These are phyloP conservation scores for Eucalyptus pumila DNA, from an alignment of 345 rosid genomes.

Conservation along the genomic window DNA sequence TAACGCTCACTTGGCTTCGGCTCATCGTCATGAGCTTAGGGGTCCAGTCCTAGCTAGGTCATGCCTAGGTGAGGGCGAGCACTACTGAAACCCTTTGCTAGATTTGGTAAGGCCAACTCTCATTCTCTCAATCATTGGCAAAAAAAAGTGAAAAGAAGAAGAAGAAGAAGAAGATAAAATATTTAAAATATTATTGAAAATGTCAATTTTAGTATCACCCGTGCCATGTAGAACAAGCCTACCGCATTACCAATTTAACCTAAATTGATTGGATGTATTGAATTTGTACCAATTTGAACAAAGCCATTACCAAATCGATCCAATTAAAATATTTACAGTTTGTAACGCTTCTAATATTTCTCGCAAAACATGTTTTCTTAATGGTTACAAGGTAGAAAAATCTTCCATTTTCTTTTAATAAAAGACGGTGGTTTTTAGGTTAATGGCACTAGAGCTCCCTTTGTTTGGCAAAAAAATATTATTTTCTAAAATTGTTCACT, in stretches of 20 bases:
- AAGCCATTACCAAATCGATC: rapidly evolving
- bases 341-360: neutral
- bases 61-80: neutral
- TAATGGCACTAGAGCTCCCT: rapidly evolving
- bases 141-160: no score
- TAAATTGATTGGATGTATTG: rapidly evolving
- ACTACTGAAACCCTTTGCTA: rapidly evolving
- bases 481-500: neutral
- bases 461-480: rapidly evolving
- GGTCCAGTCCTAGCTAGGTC: rapidly evolving
- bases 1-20: no score
- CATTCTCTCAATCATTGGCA: rapidly evolving
- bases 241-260: rapidly evolving
- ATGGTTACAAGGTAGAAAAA: neutral
- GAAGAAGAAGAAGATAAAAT: no score
- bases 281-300: rapidly evolving
- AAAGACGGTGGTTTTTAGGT: neutral
- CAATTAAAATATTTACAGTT: no score
- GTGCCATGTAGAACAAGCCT: rapidly evolving
- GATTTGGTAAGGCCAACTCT: no score
- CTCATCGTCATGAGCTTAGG: no score
- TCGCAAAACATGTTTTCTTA: no score
- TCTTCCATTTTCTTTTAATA: neutral
- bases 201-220: rapidly evolving
- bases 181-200: no score